Base-by-base conservation (phyloP, 192 early-diverging fungal genomes). In the Coemansia aciculifera region DNA sequence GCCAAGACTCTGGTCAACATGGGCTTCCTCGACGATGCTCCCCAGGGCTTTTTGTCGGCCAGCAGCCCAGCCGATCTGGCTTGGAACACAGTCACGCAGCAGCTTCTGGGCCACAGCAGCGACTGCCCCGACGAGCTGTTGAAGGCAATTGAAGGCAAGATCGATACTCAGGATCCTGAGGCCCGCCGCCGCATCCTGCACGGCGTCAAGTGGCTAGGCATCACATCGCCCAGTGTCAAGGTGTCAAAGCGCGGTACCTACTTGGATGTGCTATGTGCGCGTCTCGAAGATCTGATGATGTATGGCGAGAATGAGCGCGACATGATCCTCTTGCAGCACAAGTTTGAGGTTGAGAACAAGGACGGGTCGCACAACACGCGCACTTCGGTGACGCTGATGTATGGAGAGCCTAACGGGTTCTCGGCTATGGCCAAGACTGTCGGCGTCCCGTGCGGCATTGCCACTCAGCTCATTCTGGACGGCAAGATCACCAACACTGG, bases 351-450 rank as follows among this genome's bases (percentile, higher is more conserved):
- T 40, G 95, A 97, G 83, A 85, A 89, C 75, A 92, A 91, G 84
- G 89, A 96, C 73, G 95, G 92, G 38, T 80, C 87, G 23, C 81
- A 88, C 79, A 87, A 96, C 85, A 93, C 92, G 32, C 92, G 94
- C 77, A 96, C 92, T 3, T 95, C 96, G 3, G 98, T 97, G 29
- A 83, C 96, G 42, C 81, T 98, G 59, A 92, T 92, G 77, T 98
- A 94, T 81, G 98, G 96, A 67, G 90, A 92, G 62, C 93, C 94
- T 19, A 85, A 86, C 69, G 92, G 91, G 24, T 90, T 89, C 87
- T 88, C 90, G 46, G 96, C 98, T 40, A 99, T 99, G 98, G 95
- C 98, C 62, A 95, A 89, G 72, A 93, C 95, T 29, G 98, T 99
- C 40, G 98, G 98, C 66, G 88, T 94, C 21, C 98, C 98, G 37